A percentile compares a stretch with the other conserved stretches of the same genome.
Evolutionary conservation across 495 filamentous ascomycete genomes (phyloP).

Genomic region (Hypoxylon trugodes): DNA sequence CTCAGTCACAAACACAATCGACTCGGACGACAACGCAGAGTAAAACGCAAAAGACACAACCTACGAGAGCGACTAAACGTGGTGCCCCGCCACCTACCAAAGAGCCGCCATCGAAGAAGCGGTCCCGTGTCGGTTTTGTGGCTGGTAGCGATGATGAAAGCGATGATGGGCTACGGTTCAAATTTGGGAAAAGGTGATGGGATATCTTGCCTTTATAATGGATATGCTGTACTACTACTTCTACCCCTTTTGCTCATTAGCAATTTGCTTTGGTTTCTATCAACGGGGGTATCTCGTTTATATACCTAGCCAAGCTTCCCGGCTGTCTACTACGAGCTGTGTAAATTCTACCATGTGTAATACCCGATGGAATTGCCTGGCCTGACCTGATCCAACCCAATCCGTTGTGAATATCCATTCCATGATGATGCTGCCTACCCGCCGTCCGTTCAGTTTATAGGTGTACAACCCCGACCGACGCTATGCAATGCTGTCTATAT

Average conservation of each 20-base stretch:
- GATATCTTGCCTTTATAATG: not conserved
- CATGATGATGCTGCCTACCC: not conserved
- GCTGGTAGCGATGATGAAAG: slow-evolving; percentile 55
- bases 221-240: no score
- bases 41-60: slow-evolving; percentile 29
- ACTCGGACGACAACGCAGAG: slow-evolving; percentile 47
- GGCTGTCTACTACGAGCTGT: no score
- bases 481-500: slow-evolving; percentile 12
- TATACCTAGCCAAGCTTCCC: slow-evolving; percentile 18
- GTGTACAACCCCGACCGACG: slow-evolving; percentile 2
- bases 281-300: slow-evolving; percentile 21
- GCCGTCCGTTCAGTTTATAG: slow-evolving; percentile 11
- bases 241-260: not conserved
- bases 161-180: slow-evolving; percentile 65
- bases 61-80: slow-evolving; percentile 48
- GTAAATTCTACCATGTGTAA: not conserved
- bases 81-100: slow-evolving; percentile 46
- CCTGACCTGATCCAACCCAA: not conserved
- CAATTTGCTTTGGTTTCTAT: not conserved
- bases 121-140: slow-evolving; percentile 42
- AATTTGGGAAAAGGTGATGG: slow-evolving; percentile 62
- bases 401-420: not conserved
- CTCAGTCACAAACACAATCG: slow-evolving; percentile 47
- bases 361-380: not conserved
- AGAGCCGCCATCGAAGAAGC: slow-evolving; percentile 58